Evolutionary conservation across 2,329 filamentous ascomycete species (phyloP).

Genomic region (Cercospora berteroae): DNA sequence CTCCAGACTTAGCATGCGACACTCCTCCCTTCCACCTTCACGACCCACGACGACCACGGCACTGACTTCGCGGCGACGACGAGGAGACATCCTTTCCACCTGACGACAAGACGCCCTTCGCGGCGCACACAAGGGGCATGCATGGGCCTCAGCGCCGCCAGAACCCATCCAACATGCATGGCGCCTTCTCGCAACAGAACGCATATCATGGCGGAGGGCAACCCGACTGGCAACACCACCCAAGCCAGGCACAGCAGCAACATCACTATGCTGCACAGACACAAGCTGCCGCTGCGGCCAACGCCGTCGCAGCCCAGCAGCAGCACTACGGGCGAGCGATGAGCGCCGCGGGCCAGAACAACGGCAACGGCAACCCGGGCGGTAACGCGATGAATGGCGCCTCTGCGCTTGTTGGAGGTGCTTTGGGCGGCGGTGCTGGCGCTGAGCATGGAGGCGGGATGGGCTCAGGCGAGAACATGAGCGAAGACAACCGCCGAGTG

Average conservation of each 20-base stretch:
- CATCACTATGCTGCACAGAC: slow-evolving; percentile 38
- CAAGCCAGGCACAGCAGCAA: slow-evolving; percentile 59
- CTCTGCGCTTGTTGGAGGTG: slow-evolving; percentile 19
- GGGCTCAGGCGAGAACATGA: slow-evolving; percentile 38
- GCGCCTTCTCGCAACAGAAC: slow-evolving; percentile 14
- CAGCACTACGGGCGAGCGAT: slow-evolving; percentile 36
- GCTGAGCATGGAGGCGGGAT: slow-evolving; percentile 33
- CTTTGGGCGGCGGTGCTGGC: slow-evolving; percentile 18
- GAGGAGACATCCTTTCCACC: background rate
- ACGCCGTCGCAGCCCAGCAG: slow-evolving; percentile 40
- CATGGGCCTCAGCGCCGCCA: slow-evolving; percentile 9
- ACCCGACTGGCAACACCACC: slow-evolving; percentile 67
- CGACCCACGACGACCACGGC: background rate
- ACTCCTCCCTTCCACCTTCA: slow-evolving; percentile 1
- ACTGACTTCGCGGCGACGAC: background rate
- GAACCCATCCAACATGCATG: slow-evolving; percentile 13
- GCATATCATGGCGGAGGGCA: slow-evolving; percentile 12
- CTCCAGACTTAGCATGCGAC: background rate
- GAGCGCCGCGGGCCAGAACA: slow-evolving; percentile 39
- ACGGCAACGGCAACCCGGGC: slow-evolving; percentile 26
- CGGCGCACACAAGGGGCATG: slow-evolving; percentile 10
- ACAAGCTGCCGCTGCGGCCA: slow-evolving; percentile 46
- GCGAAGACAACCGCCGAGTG: slow-evolving; percentile 87
- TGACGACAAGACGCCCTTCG: background rate
- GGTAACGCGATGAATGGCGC: slow-evolving; percentile 19